phyloP scores from a whole-genome alignment of 2,329 filamentous ascomycete species.

The Samsoniella hepiali region DNA sequence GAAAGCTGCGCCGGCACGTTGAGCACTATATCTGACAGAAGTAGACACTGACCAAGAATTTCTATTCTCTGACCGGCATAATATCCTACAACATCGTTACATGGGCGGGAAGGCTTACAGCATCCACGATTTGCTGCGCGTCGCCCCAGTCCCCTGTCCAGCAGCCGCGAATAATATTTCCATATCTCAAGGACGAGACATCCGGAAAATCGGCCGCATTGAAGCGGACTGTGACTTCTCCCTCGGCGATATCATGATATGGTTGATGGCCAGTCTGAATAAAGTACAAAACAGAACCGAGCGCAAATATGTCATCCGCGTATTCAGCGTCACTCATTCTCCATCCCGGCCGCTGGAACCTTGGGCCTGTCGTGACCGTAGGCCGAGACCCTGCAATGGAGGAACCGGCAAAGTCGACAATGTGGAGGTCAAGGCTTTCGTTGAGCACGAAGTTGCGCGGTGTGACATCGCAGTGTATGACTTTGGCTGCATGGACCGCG shows the following conservation, averaged over 20 bases:
- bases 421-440: slow-evolving; percentile 32
- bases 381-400: slow-evolving; percentile 28
- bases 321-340: slow-evolving; percentile 22
- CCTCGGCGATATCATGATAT: not conserved
- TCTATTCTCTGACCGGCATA: no score
- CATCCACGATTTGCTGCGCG: not conserved
- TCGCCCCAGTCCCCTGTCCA: slow-evolving; percentile 11
- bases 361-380: slow-evolving; percentile 23
- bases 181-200: not conserved
- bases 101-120: not conserved
- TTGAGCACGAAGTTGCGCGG: slow-evolving; percentile 39
- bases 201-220: not conserved
- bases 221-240: not conserved
- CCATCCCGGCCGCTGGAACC: slow-evolving; percentile 27
- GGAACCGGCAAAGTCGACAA: slow-evolving; percentile 37
- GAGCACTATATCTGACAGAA: no score
- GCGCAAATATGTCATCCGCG: not conserved
- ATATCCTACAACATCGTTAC: no score
- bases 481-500: slow-evolving; percentile 33
- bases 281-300: not conserved
- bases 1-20: no score
- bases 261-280: slow-evolving; percentile 2
- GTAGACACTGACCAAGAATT: no score
- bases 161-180: slow-evolving; percentile 10
- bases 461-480: slow-evolving; percentile 40